Evolutionary conservation across 2,329 filamentous ascomycete genomes (phyloP).

Genomic region (Diaporthe batatas): DNA sequence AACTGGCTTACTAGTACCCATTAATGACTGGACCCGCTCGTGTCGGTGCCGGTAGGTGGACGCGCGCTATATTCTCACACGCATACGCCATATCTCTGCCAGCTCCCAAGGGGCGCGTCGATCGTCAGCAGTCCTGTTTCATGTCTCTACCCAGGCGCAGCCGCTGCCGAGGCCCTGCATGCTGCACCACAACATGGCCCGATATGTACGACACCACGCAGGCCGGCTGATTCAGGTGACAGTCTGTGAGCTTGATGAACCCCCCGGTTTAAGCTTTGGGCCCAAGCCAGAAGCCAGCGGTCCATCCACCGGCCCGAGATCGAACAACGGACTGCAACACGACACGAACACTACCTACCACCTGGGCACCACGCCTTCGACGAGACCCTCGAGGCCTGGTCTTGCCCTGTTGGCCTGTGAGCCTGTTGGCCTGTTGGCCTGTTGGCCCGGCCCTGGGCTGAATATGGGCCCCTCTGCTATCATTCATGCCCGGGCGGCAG

Average conservation of each 20-base stretch:
- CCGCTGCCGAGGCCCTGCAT: conserved; percentile 33
- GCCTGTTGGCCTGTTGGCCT: neutral
- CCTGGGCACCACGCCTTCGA: neutral
- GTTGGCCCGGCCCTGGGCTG: neutral
- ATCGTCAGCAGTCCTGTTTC: conserved; percentile 29
- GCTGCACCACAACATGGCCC: conserved; percentile 25
- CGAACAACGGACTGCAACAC: conserved; percentile 9
- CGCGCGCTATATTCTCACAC: too few relatives aligned
- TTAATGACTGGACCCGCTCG: neutral
- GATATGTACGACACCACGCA: conserved; percentile 19
- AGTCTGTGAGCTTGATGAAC: conserved; percentile 24
- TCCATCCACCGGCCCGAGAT: conserved; percentile 19
- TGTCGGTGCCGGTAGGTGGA: neutral
- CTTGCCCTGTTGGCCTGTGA: neutral
- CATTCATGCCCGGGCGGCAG: conserved; percentile 25
- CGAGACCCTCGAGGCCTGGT: neutral
- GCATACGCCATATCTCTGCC: too few relatives aligned
- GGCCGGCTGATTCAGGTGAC: conserved; percentile 32
- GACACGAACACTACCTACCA: neutral
- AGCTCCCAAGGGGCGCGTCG: conserved; percentile 1
- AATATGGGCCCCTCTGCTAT: conserved; percentile 26
- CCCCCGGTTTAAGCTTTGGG: conserved; percentile 29
- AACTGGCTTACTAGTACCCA: too few relatives aligned
- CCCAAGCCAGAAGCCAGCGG: conserved; percentile 3
- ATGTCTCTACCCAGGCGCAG: conserved; percentile 24